Percentiles rank a stretch among this genome's conserved stretches.
Conservation (phyloP, 2,329 filamentous ascomycete species). For the Rhinocladiella similis region DNA sequence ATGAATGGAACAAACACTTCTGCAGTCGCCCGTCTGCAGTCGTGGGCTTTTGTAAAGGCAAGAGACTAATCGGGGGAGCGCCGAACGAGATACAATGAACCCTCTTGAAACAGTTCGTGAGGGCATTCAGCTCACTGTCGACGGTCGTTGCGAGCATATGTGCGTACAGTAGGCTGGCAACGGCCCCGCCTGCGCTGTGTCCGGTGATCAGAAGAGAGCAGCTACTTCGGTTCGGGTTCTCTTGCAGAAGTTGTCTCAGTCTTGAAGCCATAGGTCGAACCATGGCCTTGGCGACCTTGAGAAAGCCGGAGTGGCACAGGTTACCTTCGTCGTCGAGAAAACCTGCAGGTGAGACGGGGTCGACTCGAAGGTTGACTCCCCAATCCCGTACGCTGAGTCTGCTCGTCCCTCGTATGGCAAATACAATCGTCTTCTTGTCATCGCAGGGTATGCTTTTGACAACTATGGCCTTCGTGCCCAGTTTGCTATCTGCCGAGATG, state of each 20-base stretch:
- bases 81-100: slow-evolving; percentile 86
- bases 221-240: slow-evolving; percentile 65
- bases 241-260: slow-evolving; percentile 67
- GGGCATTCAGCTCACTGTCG: slow-evolving; percentile 66
- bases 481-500: slow-evolving; percentile 68
- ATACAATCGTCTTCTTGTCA: slow-evolving; percentile 74
- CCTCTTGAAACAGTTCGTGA: slow-evolving; percentile 71
- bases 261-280: slow-evolving; percentile 69
- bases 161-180: slow-evolving; percentile 74
- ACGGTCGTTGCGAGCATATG: slow-evolving; percentile 70
- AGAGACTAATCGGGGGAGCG: slow-evolving; percentile 73
- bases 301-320: slow-evolving; percentile 77
- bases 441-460: slow-evolving; percentile 80
- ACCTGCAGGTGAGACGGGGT: slow-evolving; percentile 62
- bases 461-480: slow-evolving; percentile 81
- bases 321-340: slow-evolving; percentile 80
- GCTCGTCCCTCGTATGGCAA: slow-evolving; percentile 74
- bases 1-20: slow-evolving; percentile 74
- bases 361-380: slow-evolving; percentile 76
- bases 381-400: slow-evolving; percentile 76
- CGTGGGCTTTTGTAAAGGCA: slow-evolving; percentile 65
- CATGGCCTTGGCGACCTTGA: slow-evolving; percentile 75
- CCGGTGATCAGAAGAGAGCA: slow-evolving; percentile 80
- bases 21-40: slow-evolving; percentile 41
- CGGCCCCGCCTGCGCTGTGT: slow-evolving; percentile 81